phyloP scores from a whole-genome alignment of 176 grass and related monocot species.

The Oryza longistaminata region DNA sequence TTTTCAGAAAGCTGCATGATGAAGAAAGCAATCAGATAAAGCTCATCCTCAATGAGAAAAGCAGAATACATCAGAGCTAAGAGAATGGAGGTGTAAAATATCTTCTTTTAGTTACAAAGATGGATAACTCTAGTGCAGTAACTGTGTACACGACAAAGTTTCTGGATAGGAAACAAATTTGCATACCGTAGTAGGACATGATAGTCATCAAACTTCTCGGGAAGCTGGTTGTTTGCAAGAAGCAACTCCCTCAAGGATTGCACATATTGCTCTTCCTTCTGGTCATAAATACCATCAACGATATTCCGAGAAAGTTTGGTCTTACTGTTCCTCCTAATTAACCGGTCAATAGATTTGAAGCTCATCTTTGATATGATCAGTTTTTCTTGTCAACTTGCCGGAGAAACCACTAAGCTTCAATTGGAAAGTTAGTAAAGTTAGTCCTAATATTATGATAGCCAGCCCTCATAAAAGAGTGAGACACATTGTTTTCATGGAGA shows the following conservation, averaged over 20 bases:
- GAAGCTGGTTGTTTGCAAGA: slow-evolving; percentile 63
- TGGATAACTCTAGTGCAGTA: background rate
- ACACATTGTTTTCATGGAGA: background rate
- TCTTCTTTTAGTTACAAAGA: background rate
- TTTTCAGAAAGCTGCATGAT: slow-evolving; percentile 77
- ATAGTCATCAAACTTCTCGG: slow-evolving; percentile 85
- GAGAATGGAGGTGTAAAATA: slow-evolving; percentile 22
- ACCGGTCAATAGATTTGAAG: slow-evolving; percentile 58
- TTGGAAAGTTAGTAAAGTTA: slow-evolving; percentile 24
- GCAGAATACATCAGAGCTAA: background rate
- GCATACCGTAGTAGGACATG: slow-evolving; percentile 84
- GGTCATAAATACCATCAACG: slow-evolving; percentile 52
- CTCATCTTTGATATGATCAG: slow-evolving; percentile 61
- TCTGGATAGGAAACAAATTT: slow-evolving; percentile 2
- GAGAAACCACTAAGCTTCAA: slow-evolving; percentile 59
- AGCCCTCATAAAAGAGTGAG: background rate
- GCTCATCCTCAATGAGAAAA: slow-evolving; percentile 12
- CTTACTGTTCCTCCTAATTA: slow-evolving; percentile 58
- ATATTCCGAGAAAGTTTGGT: slow-evolving; percentile 53
- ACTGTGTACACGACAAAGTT: slow-evolving; percentile 22
- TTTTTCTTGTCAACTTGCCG: slow-evolving; percentile 45
- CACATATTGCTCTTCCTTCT: slow-evolving; percentile 63
- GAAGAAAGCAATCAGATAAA: slow-evolving; percentile 27
- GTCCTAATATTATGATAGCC: slow-evolving; percentile 11
- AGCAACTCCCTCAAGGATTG: slow-evolving; percentile 63